A percentile compares a stretch with the other conserved stretches of the same genome.
These are phyloP conservation scores for Fusarium buxicola DNA, from an alignment of 2,329 filamentous ascomycete species.

Conservation along the genomic window DNA sequence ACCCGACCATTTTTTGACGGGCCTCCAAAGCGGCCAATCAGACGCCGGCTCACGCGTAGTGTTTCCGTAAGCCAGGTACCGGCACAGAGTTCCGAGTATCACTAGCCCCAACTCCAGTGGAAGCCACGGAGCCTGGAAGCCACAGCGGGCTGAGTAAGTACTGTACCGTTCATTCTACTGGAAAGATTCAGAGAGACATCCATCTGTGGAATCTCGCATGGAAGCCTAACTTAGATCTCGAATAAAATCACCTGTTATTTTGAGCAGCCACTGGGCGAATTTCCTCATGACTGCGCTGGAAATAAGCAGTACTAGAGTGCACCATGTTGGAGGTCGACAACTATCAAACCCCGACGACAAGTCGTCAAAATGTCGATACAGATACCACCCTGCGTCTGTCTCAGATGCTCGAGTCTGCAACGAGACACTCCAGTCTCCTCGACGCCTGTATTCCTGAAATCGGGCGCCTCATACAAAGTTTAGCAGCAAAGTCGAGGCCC, in stretches of 20 bases:
- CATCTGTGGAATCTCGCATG: neutral
- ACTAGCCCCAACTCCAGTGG: no score
- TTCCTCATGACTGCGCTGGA: neutral
- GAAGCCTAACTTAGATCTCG: constrained; percentile 9
- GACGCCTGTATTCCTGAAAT: constrained; percentile 14
- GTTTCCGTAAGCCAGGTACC: constrained; percentile 16
- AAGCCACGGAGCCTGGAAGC: constrained; percentile 4
- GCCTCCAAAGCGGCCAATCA: constrained; percentile 13
- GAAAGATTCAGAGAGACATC: constrained; percentile 14
- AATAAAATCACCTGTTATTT: neutral
- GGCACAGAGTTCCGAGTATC: neutral
- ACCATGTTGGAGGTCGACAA: constrained; percentile 8
- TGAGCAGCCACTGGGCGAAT: neutral
- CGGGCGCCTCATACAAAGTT: constrained; percentile 4
- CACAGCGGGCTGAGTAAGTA: constrained; percentile 19
- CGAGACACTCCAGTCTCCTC: constrained; percentile 16
- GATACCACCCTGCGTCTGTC: constrained; percentile 15
- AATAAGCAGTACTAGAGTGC: neutral
- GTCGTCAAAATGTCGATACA: constrained; percentile 12
- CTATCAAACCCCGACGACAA: neutral
- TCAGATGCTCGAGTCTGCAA: constrained; percentile 34
- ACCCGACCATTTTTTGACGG: neutral
- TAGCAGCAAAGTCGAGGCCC: constrained; percentile 26
- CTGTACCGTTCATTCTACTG: neutral
- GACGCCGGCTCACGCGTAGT: constrained; percentile 3